Percentiles rank a stretch among this genome's conserved stretches.
phyloP scores from a whole-genome alignment of 208 protist genomes.

The Acanthamoeba lenticulata region DNA sequence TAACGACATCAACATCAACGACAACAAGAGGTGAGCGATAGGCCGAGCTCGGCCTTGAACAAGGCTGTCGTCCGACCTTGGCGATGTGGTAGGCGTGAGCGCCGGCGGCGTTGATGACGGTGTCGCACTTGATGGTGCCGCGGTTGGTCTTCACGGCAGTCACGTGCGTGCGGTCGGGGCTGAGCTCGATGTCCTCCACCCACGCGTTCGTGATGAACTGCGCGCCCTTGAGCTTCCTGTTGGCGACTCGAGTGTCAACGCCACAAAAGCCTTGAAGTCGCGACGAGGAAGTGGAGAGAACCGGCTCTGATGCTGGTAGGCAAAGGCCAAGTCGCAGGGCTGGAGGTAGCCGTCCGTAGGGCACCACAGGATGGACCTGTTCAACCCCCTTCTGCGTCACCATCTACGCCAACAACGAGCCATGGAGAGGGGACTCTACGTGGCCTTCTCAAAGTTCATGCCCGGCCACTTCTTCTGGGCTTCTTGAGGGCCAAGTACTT shows the following conservation, averaged over 20 bases:
- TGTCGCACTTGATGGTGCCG: conserved; percentile 62
- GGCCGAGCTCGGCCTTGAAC: too few species aligned
- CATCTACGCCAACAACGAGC: too few species aligned
- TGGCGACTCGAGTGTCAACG: neutral
- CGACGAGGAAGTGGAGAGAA: too few species aligned
- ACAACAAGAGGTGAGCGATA: neutral
- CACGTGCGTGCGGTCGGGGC: neutral
- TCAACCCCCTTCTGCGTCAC: neutral
- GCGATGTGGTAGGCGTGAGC: conserved; percentile 67
- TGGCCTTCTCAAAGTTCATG: conserved; percentile 66
- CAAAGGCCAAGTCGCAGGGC: conserved; percentile 43
- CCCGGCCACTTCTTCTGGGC: conserved; percentile 36
- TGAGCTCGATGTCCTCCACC: conserved; percentile 50
- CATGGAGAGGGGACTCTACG: neutral
- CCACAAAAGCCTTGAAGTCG: too few species aligned
- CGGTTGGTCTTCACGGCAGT: neutral
- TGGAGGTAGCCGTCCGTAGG: conserved; percentile 59
- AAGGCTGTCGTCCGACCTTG: neutral
- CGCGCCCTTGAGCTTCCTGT: neutral
- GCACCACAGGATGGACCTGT: conserved; percentile 63
- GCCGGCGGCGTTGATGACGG: conserved; percentile 64
- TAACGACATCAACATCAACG: neutral
- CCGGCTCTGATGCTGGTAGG: conserved; percentile 54
- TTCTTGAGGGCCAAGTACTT: neutral
- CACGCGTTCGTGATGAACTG: conserved; percentile 12